Conservation (phyloP, 2,329 filamentous ascomycete genomes). For the Beauveria sp. region DNA sequence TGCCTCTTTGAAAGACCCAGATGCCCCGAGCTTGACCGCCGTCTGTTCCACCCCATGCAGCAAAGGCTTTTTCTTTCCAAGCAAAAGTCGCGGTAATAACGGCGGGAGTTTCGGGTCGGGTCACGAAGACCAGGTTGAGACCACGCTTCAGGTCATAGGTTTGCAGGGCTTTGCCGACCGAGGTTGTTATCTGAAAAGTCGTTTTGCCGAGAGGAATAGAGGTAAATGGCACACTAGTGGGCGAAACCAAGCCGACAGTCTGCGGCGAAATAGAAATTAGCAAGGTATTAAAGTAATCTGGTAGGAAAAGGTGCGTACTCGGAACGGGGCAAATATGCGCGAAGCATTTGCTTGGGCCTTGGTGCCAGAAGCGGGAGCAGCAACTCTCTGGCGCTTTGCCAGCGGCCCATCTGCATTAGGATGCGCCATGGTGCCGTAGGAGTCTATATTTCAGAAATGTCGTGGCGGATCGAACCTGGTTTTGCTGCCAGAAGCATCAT, state of each 20-base stretch:
- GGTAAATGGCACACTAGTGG: constrained; percentile 83
- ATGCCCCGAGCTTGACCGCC: constrained; percentile 55
- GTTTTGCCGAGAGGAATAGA: constrained; percentile 84
- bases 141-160: constrained; percentile 91
- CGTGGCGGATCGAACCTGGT: constrained; percentile 16
- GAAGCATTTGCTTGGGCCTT: constrained; percentile 47
- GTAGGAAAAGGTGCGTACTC: constrained; percentile 49
- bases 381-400: constrained; percentile 69
- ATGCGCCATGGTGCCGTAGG: constrained; percentile 41
- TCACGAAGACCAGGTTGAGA: constrained; percentile 88
- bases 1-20: constrained; percentile 89
- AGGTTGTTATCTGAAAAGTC: constrained; percentile 96
- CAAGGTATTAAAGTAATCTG: constrained; percentile 1
- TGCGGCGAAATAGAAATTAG: constrained; percentile 27
- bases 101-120: constrained; percentile 77
- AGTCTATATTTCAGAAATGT: neutral
- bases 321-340: constrained; percentile 85
- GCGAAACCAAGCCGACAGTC: constrained; percentile 90
- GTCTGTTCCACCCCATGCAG: constrained; percentile 71
- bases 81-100: constrained; percentile 79
- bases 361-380: constrained; percentile 29
- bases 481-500: constrained; percentile 15
- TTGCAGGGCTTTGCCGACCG: constrained; percentile 80
- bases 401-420: constrained; percentile 53
- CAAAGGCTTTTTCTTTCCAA: constrained; percentile 80